A percentile compares a stretch with the other conserved stretches of the same genome.
Conservation (phyloP, 306 rosid genomes). For the Vicia villosa region DNA sequence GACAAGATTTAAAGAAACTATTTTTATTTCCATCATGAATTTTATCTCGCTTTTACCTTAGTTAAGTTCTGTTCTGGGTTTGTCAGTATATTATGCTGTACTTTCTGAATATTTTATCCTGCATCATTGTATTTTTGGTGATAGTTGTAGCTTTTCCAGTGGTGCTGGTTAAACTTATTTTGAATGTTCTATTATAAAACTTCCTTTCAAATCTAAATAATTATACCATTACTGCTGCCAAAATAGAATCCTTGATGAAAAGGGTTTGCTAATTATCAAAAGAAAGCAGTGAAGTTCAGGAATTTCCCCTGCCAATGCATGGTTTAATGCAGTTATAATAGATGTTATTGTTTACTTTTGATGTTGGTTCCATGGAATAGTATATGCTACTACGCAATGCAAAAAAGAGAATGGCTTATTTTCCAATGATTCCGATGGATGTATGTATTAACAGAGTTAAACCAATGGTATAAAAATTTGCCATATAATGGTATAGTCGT, state of each 20-base stretch:
- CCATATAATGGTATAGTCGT: too few relatives aligned
- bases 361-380: too few relatives aligned
- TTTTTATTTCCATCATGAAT: too few relatives aligned
- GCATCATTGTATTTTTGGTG: neutral
- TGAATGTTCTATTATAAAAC: neutral
- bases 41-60: neutral
- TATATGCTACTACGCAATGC: too few relatives aligned
- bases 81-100: neutral
- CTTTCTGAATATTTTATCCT: neutral
- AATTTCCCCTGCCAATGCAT: too few relatives aligned
- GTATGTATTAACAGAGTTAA: too few relatives aligned
- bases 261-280: neutral
- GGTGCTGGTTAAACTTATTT: neutral
- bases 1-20: too few relatives aligned
- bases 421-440: too few relatives aligned
- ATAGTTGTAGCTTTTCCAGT: neutral
- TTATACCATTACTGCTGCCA: neutral
- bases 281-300: neutral
- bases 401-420: too few relatives aligned
- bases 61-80: slow-evolving; percentile 7
- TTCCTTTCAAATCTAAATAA: neutral
- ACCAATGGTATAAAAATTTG: too few relatives aligned
- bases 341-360: too few relatives aligned
- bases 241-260: neutral
- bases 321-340: too few relatives aligned